Evolutionary conservation across 2,329 filamentous ascomycete species (phyloP).

Genomic region (Paracorniculantispora psalliotae): DNA sequence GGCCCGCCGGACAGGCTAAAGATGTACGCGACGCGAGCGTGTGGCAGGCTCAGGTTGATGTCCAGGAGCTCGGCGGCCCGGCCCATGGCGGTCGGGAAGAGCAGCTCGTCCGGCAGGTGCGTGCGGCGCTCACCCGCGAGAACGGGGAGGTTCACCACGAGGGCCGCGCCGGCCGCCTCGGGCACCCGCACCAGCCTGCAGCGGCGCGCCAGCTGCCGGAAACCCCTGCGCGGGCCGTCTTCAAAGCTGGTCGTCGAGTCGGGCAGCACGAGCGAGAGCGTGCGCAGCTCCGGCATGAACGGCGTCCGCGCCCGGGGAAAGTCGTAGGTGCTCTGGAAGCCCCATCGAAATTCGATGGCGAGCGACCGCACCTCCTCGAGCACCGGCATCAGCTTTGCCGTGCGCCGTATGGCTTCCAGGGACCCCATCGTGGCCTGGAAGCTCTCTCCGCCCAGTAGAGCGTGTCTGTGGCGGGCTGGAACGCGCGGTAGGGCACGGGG

Average conservation of each 20-base stretch:
- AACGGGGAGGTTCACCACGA: background rate
- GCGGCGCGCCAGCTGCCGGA: background rate
- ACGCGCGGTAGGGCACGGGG: background rate
- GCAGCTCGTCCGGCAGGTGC: too few species aligned
- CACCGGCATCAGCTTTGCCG: background rate
- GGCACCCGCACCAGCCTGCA: background rate
- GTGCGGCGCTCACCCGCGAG: background rate
- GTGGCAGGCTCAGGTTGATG: too few species aligned
- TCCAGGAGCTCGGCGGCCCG: too few species aligned
- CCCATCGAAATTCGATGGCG: background rate
- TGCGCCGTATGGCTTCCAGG: too few species aligned
- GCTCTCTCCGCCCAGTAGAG: slow-evolving; percentile 1
- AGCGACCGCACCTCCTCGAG: background rate
- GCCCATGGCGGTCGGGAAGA: too few species aligned
- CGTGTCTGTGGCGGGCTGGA: background rate
- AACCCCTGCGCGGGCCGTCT: background rate
- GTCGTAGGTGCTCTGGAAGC: too few species aligned
- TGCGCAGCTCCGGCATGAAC: background rate
- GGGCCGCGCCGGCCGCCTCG: background rate
- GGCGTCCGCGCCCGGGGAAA: too few species aligned
- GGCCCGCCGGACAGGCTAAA: too few species aligned
- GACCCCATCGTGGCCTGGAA: background rate
- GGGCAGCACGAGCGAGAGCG: background rate
- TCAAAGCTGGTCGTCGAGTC: background rate
- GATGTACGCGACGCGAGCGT: too few species aligned